Conservation (phyloP, 2,329 filamentous ascomycete genomes). For the Alternaria sp. region DNA sequence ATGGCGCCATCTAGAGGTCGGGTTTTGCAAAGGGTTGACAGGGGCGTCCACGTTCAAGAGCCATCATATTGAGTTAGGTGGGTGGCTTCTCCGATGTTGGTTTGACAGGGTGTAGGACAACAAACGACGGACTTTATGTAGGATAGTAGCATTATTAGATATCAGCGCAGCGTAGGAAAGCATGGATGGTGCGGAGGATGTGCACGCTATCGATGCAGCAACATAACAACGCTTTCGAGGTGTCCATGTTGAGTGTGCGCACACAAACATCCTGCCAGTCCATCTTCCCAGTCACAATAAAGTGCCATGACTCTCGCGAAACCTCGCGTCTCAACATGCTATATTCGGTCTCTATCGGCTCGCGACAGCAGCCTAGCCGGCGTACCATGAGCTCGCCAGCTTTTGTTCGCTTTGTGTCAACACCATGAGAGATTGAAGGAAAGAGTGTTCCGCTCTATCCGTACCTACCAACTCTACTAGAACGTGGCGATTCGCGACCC, state of each 20-base stretch:
- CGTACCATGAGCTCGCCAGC: too few relatives aligned
- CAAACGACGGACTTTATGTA: neutral
- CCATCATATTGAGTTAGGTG: neutral
- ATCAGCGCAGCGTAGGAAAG: neutral
- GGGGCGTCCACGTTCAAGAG: neutral
- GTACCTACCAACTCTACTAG: too few relatives aligned
- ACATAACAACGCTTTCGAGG: too few relatives aligned
- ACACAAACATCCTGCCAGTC: too few relatives aligned
- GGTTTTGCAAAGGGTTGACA: neutral
- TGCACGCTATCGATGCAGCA: neutral
- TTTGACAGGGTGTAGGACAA: neutral
- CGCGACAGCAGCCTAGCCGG: neutral
- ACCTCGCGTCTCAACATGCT: too few relatives aligned
- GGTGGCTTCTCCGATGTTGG: neutral
- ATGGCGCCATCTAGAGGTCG: constrained; percentile 54
- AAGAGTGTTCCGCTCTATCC: too few relatives aligned
- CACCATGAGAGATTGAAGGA: too few relatives aligned
- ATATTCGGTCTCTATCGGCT: neutral
- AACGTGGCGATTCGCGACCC: too few relatives aligned
- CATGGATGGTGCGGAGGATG: neutral
- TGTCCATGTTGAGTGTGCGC: too few relatives aligned
- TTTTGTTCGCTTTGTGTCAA: too few relatives aligned
- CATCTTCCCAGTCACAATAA: too few relatives aligned
- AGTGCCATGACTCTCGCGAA: too few relatives aligned
- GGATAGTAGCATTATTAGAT: neutral